Percentiles rank a stretch among this genome's conserved stretches.
These are phyloP conservation scores for Beauveria australis DNA, from an alignment of 2,329 filamentous ascomycete species.

Conservation along the genomic window DNA sequence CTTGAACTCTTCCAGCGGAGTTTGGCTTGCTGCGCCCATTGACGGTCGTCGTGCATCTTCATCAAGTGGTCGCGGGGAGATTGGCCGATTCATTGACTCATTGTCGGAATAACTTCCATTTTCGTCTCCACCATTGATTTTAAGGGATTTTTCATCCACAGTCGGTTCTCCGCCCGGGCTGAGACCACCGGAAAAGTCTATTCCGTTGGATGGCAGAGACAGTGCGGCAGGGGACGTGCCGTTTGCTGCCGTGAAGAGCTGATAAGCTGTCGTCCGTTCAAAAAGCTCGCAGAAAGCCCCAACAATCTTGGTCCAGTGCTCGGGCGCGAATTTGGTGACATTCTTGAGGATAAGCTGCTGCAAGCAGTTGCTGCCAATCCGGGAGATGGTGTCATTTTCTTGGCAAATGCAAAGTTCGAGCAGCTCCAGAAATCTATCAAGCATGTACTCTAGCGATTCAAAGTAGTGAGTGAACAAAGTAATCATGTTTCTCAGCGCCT, in stretches of 20 bases:
- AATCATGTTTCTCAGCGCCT: slow-evolving; percentile 96
- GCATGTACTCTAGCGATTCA: slow-evolving; percentile 91
- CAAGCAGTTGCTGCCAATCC: slow-evolving; percentile 96
- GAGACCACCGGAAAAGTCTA: slow-evolving; percentile 39
- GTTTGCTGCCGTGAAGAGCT: slow-evolving; percentile 80
- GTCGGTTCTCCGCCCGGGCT: slow-evolving; percentile 32
- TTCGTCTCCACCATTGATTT: slow-evolving; percentile 48
- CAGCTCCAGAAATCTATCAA: slow-evolving; percentile 92
- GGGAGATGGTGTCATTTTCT: slow-evolving; percentile 95
- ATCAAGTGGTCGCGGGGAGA: slow-evolving; percentile 23
- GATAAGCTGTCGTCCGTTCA: slow-evolving; percentile 85
- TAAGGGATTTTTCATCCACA: slow-evolving; percentile 49
- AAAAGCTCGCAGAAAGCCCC: slow-evolving; percentile 95
- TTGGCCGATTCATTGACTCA: slow-evolving; percentile 24
- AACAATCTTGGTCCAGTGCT: slow-evolving; percentile 92
- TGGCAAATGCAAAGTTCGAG: slow-evolving; percentile 95
- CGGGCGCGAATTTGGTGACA: slow-evolving; percentile 77
- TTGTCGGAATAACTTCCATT: slow-evolving; percentile 23
- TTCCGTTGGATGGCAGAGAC: slow-evolving; percentile 43
- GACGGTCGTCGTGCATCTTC: slow-evolving; percentile 27
- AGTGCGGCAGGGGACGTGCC: slow-evolving; percentile 45
- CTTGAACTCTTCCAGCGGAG: slow-evolving; percentile 75
- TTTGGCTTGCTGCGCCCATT: slow-evolving; percentile 27
- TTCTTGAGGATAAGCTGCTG: slow-evolving; percentile 96
- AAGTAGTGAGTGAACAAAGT: slow-evolving; percentile 99